Evolutionary conservation across 805 yeast genomes (phyloP).

Genomic region (Starmerella ratchasimensis): DNA sequence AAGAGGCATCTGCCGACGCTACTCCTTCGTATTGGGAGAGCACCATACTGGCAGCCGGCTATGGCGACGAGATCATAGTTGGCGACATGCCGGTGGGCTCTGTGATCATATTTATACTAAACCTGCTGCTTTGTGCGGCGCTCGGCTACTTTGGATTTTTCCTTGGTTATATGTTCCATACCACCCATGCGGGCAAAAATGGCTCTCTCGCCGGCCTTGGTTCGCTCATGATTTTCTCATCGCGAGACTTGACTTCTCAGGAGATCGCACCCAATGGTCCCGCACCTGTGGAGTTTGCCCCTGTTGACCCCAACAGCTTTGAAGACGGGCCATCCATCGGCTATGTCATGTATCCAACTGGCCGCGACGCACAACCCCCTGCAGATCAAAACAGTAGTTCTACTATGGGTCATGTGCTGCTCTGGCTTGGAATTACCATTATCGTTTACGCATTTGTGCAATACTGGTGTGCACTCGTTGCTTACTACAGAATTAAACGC

Average conservation of each 20-base stretch:
- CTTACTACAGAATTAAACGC: neutral
- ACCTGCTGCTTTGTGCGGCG: conserved; percentile 70
- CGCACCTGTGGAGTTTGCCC: conserved; percentile 33
- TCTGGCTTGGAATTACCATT: neutral
- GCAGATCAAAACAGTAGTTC: neutral
- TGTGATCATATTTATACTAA: conserved; percentile 80
- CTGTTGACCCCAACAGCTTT: conserved; percentile 45
- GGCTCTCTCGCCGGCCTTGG: conserved; percentile 92
- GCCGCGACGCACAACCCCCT: conserved; percentile 3
- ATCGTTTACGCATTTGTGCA: neutral
- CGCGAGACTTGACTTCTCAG: conserved; percentile 42
- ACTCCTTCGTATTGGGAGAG: conserved; percentile 97
- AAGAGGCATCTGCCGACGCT: conserved; percentile 86
- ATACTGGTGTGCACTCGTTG: neutral
- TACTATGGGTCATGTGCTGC: neutral
- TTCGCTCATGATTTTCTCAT: conserved; percentile 61
- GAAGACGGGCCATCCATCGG: conserved; percentile 26
- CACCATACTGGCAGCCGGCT: conserved; percentile 61
- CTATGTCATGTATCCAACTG: conserved; percentile 17
- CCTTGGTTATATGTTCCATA: conserved; percentile 77
- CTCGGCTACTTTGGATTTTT: conserved; percentile 91
- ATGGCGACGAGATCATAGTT: conserved; percentile 74
- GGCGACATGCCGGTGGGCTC: conserved; percentile 95
- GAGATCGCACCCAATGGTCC: conserved; percentile 21
- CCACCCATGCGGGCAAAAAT: conserved; percentile 93